phyloP scores from a whole-genome alignment of 1,284 basidiomycete species.

The Moesziomyces sp. region DNA sequence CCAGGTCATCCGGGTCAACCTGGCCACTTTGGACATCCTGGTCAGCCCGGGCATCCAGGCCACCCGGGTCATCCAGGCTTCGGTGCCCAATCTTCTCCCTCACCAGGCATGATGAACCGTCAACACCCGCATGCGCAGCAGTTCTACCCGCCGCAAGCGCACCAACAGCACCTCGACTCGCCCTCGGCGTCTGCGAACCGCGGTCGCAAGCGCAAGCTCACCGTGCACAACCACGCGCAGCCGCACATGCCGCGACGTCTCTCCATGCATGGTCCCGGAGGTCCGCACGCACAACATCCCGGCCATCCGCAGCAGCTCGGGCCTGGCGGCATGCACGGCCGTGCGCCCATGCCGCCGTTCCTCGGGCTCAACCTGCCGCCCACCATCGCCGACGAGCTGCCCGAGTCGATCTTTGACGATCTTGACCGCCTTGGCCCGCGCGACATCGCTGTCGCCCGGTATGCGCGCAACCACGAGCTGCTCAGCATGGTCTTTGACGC shows the following conservation, averaged over 20 bases:
- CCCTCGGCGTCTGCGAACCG: constrained; percentile 31
- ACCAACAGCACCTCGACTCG: constrained; percentile 40
- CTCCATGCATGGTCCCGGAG: constrained; percentile 28
- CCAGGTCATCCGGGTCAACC: constrained; percentile 7
- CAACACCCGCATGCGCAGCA: constrained; percentile 34
- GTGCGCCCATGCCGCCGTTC: constrained; percentile 22
- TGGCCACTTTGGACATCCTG: constrained; percentile 22
- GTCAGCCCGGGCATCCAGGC: constrained; percentile 18
- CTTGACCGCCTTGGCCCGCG: constrained; percentile 59
- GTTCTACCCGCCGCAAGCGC: constrained; percentile 31
- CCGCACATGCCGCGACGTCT: constrained; percentile 29
- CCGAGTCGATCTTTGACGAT: constrained; percentile 56
- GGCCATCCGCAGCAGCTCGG: constrained; percentile 8
- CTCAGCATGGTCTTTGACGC: constrained; percentile 63
- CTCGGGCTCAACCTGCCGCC: constrained; percentile 45
- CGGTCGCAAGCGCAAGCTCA: constrained; percentile 46
- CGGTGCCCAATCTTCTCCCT: constrained; percentile 26
- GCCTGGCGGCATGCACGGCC: constrained; percentile 6
- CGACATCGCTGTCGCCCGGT: constrained; percentile 61
- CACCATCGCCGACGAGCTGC: constrained; percentile 45
- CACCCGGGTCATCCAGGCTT: constrained; percentile 38
- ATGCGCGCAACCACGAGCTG: constrained; percentile 63
- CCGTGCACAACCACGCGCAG: constrained; percentile 17
- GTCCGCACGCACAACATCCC: constrained; percentile 9
- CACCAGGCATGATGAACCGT: constrained; percentile 36